Percentiles rank a stretch among this genome's conserved stretches.
These are phyloP conservation scores for Tetratostichococcus sp. DNA, from an alignment of 139 green algal species.

Conservation along the genomic window DNA sequence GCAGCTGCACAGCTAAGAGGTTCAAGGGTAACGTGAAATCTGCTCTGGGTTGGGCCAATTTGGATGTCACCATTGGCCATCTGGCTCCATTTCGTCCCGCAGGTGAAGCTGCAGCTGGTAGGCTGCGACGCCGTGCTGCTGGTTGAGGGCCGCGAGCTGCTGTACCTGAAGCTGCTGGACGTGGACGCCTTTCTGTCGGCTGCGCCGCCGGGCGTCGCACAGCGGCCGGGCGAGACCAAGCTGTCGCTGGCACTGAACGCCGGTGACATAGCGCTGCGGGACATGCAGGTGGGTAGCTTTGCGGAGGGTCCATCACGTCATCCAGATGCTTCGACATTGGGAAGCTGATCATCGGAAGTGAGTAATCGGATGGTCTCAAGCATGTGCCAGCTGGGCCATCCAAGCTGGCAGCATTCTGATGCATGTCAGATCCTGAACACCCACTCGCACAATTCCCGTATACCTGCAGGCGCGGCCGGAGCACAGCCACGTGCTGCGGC, in stretches of 20 bases:
- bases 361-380: no score
- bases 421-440: not conserved
- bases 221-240: not conserved
- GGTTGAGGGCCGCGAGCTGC: conserved; percentile 41
- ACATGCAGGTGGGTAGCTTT: conserved; percentile 26
- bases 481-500: conserved; percentile 40
- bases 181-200: not conserved
- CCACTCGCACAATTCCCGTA: not conserved
- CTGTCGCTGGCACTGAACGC: not conserved
- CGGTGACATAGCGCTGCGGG: conserved; percentile 23
- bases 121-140: conserved; percentile 40
- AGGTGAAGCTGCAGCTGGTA: conserved; percentile 33
- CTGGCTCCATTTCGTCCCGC: not conserved
- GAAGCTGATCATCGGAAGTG: no score
- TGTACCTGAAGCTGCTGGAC: conserved; percentile 46
- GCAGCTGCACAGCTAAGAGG: no score
- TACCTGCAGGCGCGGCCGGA: conserved; percentile 19
- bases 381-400: no score
- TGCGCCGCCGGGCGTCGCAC: no score
- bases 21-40: no score
- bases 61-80: no score
- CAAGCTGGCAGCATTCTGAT: no score
- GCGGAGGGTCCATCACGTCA: no score
- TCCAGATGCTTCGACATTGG: no score
- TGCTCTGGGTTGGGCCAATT: not conserved